Evolutionary conservation across 805 yeast species (phyloP).

Genomic region (Huiozyma naganishii): DNA sequence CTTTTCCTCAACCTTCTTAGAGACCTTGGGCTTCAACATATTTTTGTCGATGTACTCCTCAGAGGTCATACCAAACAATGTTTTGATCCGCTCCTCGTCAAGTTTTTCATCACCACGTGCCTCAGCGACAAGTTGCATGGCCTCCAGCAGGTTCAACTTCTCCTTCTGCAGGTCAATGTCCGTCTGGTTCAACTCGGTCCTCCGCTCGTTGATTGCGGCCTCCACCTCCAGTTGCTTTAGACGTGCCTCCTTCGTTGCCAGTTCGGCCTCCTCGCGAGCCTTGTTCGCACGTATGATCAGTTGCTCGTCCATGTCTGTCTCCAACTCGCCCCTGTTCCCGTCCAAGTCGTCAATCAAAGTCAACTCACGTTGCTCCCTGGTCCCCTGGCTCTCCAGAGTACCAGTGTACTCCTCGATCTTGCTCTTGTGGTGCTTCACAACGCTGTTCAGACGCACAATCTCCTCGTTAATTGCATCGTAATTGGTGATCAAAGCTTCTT

Average conservation of each 20-base stretch:
- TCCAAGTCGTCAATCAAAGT: slow-evolving; percentile 25
- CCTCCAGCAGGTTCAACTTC: slow-evolving; percentile 18
- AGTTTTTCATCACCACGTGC: slow-evolving; percentile 24
- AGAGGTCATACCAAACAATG: slow-evolving; percentile 24
- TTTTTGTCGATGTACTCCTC: slow-evolving; percentile 18
- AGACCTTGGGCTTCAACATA: slow-evolving; percentile 5
- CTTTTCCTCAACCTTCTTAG: slow-evolving; percentile 1
- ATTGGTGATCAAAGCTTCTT: slow-evolving; percentile 26
- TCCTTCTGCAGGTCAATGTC: slow-evolving; percentile 30
- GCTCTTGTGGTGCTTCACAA: slow-evolving; percentile 28
- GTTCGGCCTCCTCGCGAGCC: slow-evolving; percentile 29
- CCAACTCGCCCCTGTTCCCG: slow-evolving; percentile 23
- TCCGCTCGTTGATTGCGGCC: slow-evolving; percentile 28
- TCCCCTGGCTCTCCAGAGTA: slow-evolving; percentile 23
- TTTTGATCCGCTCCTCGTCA: slow-evolving; percentile 25
- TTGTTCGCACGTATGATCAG: slow-evolving; percentile 22
- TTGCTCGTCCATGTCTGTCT: slow-evolving; percentile 13
- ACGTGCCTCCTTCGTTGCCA: slow-evolving; percentile 27
- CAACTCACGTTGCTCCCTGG: slow-evolving; percentile 24
- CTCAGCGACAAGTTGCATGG: slow-evolving; percentile 33
- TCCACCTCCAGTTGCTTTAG: slow-evolving; percentile 31
- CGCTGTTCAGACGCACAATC: slow-evolving; percentile 32
- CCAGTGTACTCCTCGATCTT: slow-evolving; percentile 27
- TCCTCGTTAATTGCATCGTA: slow-evolving; percentile 30
- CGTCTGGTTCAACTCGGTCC: slow-evolving; percentile 27